Base-by-base conservation (phyloP, 257 asterid species). In the Cruciata laevipes region DNA sequence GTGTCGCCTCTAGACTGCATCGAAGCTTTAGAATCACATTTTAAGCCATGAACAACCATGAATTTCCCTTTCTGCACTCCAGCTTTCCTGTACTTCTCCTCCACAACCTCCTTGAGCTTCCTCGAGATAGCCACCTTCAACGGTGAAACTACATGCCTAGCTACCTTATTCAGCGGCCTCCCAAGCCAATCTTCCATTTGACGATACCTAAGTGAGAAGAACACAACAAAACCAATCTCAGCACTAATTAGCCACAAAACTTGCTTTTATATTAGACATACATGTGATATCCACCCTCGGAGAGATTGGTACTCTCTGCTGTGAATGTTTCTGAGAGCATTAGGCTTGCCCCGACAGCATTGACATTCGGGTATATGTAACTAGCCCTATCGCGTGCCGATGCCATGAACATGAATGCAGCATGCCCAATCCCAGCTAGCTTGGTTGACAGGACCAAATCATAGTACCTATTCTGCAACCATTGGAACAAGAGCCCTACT, bases 21-120 rank as follows among this genome's bases (percentile, higher is more conserved):
- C 3, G 85, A 85, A 38, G 97, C 97, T 80, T 91, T 85, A 27
- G 97, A 91, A 68, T 91, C 95, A n/a, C 96, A 87, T 71, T 89
- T 72, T 21, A 91, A 85, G 32, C 97, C 97, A 80, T 91, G 98
- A 74, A 89, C 81, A 20, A 91, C 96, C 47, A 91, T 69, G 56
- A 82, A 91, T 63, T 76, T 89, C n/a, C 98, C 95, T 76, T 83
- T 87, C 74, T 67, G 82, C 7, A 65, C 95, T 53, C 98, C 94
- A 10, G 84, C 91, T 16, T 72, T 80, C 76, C 10, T 81, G 65
- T 88, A 91, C 69, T 91, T 91, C 33, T 77, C 83, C 87, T 87
- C 95, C 0, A 91, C 98, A 35, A 81, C 84, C 68, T 80, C 94
- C 82, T 80, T 91, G 71, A 87, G 64, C 82, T 85, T 91, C 82